Percentiles rank a stretch among this genome's conserved stretches.
Conservation (phyloP, 163 green algal genomes). For the Scenedesmus sp. region DNA sequence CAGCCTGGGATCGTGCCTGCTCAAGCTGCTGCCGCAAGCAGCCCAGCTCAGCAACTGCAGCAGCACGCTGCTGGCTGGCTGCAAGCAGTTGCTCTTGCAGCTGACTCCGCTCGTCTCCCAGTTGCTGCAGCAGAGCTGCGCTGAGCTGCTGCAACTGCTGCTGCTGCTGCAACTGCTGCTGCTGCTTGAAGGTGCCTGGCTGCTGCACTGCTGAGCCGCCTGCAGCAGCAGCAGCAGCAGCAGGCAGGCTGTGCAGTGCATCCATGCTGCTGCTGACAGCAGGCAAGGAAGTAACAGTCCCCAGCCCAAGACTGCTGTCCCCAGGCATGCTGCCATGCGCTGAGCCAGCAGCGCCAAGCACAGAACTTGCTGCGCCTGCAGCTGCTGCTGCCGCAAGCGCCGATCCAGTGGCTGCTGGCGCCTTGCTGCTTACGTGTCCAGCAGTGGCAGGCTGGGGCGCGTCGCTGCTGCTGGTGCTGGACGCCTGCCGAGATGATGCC, state of each 20-base stretch:
- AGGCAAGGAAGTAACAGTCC: not conserved
- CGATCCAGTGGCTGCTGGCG: not conserved
- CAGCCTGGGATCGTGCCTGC: not conserved
- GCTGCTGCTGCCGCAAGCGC: not conserved
- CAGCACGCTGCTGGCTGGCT: not conserved
- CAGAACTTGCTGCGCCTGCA: no score
- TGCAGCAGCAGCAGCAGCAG: not conserved
- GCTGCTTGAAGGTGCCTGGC: not conserved
- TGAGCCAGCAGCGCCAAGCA: not conserved
- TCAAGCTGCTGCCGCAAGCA: conserved; percentile 40
- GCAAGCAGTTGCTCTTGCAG: conserved; percentile 35
- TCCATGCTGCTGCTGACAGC: not conserved
- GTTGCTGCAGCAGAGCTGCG: not conserved
- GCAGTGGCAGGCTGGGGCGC: not conserved
- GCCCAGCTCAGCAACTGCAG: conserved; percentile 37
- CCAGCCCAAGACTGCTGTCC: not conserved
- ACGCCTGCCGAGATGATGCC: not conserved
- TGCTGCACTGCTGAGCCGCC: not conserved
- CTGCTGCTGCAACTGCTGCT: not conserved
- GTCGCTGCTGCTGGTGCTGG: not conserved
- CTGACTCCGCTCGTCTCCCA: conserved; percentile 9
- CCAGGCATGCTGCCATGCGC: not conserved
- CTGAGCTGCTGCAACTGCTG: not conserved
- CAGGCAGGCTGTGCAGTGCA: not conserved
- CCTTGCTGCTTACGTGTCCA: not conserved